These are phyloP conservation scores for Epichloe festucae DNA, from an alignment of 2,329 filamentous ascomycete genomes.

Conservation along the genomic window DNA sequence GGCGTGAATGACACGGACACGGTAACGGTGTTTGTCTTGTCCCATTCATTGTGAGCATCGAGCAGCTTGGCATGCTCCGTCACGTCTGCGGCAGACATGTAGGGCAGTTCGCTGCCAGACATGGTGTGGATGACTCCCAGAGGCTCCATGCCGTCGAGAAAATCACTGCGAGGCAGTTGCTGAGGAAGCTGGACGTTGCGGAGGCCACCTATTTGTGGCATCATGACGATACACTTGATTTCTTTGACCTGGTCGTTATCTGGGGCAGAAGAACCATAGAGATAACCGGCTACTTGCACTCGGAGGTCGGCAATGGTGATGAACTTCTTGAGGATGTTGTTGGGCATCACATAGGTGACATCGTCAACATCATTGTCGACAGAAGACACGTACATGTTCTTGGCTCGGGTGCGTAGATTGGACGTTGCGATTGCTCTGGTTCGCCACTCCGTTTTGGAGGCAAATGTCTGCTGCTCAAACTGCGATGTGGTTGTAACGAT, in stretches of 20 bases:
- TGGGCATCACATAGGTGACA: conserved; percentile 96
- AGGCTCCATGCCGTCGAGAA: conserved; percentile 74
- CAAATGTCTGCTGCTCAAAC: conserved; percentile 95
- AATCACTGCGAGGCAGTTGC: conserved; percentile 82
- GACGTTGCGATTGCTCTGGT: conserved; percentile 93
- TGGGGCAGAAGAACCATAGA: conserved; percentile 83
- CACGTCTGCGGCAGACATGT: conserved; percentile 92
- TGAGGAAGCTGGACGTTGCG: conserved; percentile 86
- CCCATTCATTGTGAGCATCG: conserved; percentile 53
- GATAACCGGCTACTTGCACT: conserved; percentile 89
- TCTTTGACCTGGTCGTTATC: conserved; percentile 98
- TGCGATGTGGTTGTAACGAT: conserved; percentile 96
- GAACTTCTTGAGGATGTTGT: conserved; percentile 96
- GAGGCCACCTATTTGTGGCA: conserved; percentile 89
- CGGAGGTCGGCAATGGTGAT: conserved; percentile 94
- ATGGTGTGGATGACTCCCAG: conserved; percentile 92
- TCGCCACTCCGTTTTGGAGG: conserved; percentile 97
- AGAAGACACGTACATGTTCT: conserved; percentile 97
- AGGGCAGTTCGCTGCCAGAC: conserved; percentile 85
- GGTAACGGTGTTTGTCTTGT: conserved; percentile 79
- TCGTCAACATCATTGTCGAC: conserved; percentile 86
- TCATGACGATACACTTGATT: conserved; percentile 90
- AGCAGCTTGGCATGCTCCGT: conserved; percentile 88
- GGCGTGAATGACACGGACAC: conserved; percentile 96
- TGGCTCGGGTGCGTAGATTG: conserved; percentile 82